These are phyloP conservation scores for Cynanchum wilfordii DNA, from an alignment of 257 asterid species.

Conservation along the genomic window DNA sequence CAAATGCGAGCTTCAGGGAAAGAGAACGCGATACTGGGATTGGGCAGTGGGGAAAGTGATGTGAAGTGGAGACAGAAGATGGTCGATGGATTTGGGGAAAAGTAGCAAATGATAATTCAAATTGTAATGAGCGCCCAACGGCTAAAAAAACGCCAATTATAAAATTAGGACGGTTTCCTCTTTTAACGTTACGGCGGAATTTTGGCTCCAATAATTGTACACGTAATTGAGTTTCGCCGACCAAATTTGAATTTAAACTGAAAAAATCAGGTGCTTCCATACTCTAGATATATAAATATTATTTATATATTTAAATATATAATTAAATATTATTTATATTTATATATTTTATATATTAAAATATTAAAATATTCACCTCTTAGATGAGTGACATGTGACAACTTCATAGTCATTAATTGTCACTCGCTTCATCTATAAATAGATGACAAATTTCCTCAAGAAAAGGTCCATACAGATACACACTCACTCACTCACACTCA, in stretches of 20 bases:
- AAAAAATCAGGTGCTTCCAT: too few species aligned
- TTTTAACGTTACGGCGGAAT: background rate
- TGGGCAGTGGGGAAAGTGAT: background rate
- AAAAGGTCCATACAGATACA: too few species aligned
- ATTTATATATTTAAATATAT: too few species aligned
- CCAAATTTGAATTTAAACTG: background rate
- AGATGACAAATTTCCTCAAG: too few species aligned
- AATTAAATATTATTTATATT: too few species aligned
- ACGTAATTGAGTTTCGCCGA: background rate
- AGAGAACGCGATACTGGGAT: background rate
- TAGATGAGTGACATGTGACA: too few species aligned
- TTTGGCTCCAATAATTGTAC: background rate
- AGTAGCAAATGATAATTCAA: slow-evolving; percentile 7
- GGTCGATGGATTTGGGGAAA: background rate
- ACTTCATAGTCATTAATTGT: too few species aligned
- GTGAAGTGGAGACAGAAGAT: background rate
- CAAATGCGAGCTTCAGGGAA: background rate
- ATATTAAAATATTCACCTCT: too few species aligned
- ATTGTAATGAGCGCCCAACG: slow-evolving; percentile 20
- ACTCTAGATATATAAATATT: too few species aligned
- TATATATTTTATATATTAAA: too few species aligned
- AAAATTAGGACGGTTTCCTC: background rate
- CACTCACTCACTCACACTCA: too few species aligned
- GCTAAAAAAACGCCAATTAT: background rate
- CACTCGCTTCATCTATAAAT: too few species aligned